A percentile compares a stretch with the other conserved stretches of the same genome.
These are phyloP conservation scores for Alternaria alternata DNA, from an alignment of 2,329 filamentous ascomycete species.

Conservation along the genomic window DNA sequence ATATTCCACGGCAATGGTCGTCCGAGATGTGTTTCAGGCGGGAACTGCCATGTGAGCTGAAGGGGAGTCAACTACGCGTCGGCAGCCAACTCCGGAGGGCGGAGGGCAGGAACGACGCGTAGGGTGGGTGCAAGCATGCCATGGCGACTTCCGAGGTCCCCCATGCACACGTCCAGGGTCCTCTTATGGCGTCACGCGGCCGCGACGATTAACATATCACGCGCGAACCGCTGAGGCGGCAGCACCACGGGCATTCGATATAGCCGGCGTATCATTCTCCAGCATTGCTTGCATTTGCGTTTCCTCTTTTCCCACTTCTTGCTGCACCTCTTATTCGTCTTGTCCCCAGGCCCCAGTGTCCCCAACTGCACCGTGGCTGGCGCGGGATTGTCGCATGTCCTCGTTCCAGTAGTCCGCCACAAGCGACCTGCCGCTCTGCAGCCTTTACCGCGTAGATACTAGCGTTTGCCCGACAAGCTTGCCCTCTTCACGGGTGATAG, in stretches of 20 bases:
- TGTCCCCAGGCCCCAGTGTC: background rate
- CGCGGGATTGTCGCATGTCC: slow-evolving; percentile 16
- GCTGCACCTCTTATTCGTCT: slow-evolving; percentile 16
- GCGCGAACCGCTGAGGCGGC: slow-evolving; percentile 24
- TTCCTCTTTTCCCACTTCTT: slow-evolving; percentile 1
- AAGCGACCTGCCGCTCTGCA: slow-evolving; percentile 23
- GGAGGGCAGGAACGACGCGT: slow-evolving; percentile 14
- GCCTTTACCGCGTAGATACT: slow-evolving; percentile 30
- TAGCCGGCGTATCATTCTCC: slow-evolving; percentile 15
- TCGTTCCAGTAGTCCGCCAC: slow-evolving; percentile 47
- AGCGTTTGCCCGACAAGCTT: slow-evolving; percentile 19
- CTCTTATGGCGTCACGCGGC: slow-evolving; percentile 25
- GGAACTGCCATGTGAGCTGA: slow-evolving; percentile 17
- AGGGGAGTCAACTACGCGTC: slow-evolving; percentile 2
- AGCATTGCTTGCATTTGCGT: background rate
- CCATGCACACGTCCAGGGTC: slow-evolving; percentile 9
- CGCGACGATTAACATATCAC: slow-evolving; percentile 19
- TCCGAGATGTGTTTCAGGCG: slow-evolving; percentile 16
- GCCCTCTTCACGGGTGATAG: slow-evolving; percentile 24
- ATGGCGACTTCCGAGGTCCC: slow-evolving; percentile 5
- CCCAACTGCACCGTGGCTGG: background rate
- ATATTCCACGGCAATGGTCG: slow-evolving; percentile 2
- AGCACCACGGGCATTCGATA: slow-evolving; percentile 8
- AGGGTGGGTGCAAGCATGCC: slow-evolving; percentile 9
- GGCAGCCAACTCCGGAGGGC: slow-evolving; percentile 1